Evolutionary conservation across 495 filamentous ascomycete genomes (phyloP).

Genomic region (Clohesyomyces aquaticus): DNA sequence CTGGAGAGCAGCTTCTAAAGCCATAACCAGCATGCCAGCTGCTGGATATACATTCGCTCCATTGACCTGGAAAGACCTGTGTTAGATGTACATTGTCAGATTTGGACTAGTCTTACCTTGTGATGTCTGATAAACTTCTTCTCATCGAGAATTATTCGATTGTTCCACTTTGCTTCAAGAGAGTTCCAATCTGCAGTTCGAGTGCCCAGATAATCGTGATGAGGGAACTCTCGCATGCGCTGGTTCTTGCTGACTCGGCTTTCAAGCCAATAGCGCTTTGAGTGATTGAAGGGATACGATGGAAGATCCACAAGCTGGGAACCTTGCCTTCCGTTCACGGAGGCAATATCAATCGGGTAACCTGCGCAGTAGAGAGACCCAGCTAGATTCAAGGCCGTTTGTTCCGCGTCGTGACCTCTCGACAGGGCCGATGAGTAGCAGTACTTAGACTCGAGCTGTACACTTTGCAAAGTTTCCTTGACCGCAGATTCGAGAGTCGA

Average conservation of each 20-base stretch:
- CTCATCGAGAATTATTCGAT: conserved; percentile 8
- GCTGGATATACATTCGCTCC: conserved; percentile 26
- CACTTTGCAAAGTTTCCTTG: conserved; percentile 4
- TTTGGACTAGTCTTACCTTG: not conserved
- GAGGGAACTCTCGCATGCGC: not conserved
- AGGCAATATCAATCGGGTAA: conserved; percentile 8
- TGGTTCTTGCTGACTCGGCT: not conserved
- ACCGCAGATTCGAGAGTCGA: conserved; percentile 13
- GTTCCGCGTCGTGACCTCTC: not conserved
- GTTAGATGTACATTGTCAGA: not conserved
- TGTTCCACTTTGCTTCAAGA: conserved; percentile 19
- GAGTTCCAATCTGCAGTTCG: conserved; percentile 19
- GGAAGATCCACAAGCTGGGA: conserved; percentile 21
- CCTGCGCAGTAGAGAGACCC: conserved; percentile 13
- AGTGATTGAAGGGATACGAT: conserved; percentile 27
- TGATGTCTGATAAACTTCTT: conserved; percentile 27
- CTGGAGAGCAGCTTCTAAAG: conserved; percentile 25
- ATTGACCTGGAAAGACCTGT: conserved; percentile 9
- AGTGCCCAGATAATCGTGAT: conserved; percentile 20
- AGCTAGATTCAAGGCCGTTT: too few species aligned
- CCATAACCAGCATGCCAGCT: conserved; percentile 33
- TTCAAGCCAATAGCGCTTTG: conserved; percentile 23
- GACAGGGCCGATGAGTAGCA: conserved; percentile 8
- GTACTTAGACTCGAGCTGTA: not conserved
- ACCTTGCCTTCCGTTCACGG: not conserved